These are phyloP conservation scores for Aechmea fasciata DNA, from an alignment of 176 grass and related monocot species.

Conservation along the genomic window DNA sequence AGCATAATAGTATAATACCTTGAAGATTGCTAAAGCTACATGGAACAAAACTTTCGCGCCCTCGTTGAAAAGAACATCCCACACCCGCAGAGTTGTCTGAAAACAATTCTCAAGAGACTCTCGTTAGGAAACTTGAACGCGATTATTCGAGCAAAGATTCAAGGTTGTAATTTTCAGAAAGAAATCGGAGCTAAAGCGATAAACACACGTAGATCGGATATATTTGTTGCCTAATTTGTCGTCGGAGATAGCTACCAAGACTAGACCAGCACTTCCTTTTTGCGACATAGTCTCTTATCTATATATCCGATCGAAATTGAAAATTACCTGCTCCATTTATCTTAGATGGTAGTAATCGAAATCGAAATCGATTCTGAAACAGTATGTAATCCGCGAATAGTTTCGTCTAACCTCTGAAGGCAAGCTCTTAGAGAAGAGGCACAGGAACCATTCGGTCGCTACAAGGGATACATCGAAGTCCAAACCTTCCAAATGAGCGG, in stretches of 20 bases:
- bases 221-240: no score
- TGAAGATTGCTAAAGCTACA: conserved; percentile 90
- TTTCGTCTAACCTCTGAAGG: conserved; percentile 71
- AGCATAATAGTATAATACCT: conserved; percentile 42
- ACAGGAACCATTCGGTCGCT: conserved; percentile 97
- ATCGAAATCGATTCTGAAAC: neutral
- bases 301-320: no score
- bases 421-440: conserved; percentile 88
- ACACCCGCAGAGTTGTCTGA: conserved; percentile 84
- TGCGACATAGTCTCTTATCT: no score
- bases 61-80: conserved; percentile 98
- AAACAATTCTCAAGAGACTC: conserved; percentile 4
- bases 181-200: no score
- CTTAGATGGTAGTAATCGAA: no score
- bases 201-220: no score
- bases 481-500: conserved; percentile 75
- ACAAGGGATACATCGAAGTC: conserved; percentile 95
- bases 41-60: conserved; percentile 96
- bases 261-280: no score
- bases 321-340: no score
- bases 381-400: neutral
- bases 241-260: no score
- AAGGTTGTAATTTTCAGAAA: no score
- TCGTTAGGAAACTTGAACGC: no score
- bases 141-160: no score